phyloP scores from a whole-genome alignment of 768 basidiomycete genomes.

The Boletus rubropictus region DNA sequence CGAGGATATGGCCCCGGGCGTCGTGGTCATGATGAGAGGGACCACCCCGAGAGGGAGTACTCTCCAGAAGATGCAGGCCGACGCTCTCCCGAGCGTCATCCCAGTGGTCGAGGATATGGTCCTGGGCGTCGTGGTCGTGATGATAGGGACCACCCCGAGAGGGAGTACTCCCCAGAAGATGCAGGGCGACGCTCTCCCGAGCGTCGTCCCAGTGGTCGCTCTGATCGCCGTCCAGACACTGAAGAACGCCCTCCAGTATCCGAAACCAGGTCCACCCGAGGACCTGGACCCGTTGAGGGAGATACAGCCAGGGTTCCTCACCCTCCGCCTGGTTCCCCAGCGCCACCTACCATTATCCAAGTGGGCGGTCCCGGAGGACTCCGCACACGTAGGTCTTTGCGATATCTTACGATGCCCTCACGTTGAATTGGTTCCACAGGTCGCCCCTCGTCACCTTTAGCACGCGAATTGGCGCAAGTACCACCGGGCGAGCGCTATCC shows the following conservation, averaged over 20 bases:
- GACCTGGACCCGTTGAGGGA: constrained; percentile 11
- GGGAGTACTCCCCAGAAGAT: constrained; percentile 11
- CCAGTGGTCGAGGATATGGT: too few species aligned
- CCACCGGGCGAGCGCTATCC: constrained; percentile 11
- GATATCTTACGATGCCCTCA: neutral
- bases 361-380: constrained; percentile 14
- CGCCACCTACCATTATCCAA: constrained; percentile 28
- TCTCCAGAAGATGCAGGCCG: too few species aligned
- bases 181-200: neutral
- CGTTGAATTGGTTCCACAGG: constrained; percentile 16
- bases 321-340: constrained; percentile 17
- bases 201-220: constrained; percentile 10
- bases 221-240: constrained; percentile 4
- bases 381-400: constrained; percentile 13
- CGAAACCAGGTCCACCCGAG: constrained; percentile 4
- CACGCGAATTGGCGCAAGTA: constrained; percentile 5
- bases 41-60: too few species aligned
- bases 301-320: constrained; percentile 1
- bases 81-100: too few species aligned
- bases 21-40: neutral
- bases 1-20: too few species aligned
- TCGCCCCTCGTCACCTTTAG: constrained; percentile 10
- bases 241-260: constrained; percentile 5
- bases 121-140: neutral
- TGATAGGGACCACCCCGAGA: neutral